Evolutionary conservation across 345 rosid species (phyloP).

Genomic region (Salix exigua): DNA sequence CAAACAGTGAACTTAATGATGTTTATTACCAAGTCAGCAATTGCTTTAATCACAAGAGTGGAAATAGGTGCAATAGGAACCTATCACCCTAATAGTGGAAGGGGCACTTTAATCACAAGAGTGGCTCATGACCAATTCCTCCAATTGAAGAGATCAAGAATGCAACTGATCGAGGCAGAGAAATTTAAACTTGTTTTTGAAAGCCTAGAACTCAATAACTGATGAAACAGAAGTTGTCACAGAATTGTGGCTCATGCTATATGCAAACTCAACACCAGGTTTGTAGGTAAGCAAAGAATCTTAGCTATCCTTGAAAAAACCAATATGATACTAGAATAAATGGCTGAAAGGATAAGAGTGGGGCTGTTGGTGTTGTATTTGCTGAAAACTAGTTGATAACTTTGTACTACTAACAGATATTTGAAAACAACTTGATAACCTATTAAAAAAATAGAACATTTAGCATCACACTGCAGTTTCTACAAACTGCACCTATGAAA

Average conservation of each 20-base stretch:
- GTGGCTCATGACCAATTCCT: not conserved
- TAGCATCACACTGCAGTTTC: not conserved
- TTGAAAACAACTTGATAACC: not conserved
- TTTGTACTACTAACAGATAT: not conserved
- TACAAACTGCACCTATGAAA: no score
- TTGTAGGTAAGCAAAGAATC: not conserved
- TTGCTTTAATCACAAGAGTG: not conserved
- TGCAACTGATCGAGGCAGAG: not conserved
- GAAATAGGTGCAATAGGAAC: not conserved
- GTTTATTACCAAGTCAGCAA: not conserved
- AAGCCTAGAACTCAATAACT: not conserved
- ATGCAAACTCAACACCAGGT: not conserved
- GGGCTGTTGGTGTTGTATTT: not conserved
- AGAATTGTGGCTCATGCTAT: not conserved
- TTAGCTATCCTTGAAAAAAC: not conserved
- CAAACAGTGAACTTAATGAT: not conserved
- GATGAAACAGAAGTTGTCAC: not conserved
- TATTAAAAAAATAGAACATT: not conserved
- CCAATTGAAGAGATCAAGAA: not conserved
- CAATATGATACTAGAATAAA: not conserved
- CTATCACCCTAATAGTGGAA: not conserved
- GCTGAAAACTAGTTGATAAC: not conserved
- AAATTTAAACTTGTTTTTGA: not conserved
- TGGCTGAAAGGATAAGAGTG: not conserved
- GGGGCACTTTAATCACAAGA: constrained; percentile 1